These are phyloP conservation scores for Aphanocladium album DNA, from an alignment of 2,329 filamentous ascomycete species.

Conservation along the genomic window DNA sequence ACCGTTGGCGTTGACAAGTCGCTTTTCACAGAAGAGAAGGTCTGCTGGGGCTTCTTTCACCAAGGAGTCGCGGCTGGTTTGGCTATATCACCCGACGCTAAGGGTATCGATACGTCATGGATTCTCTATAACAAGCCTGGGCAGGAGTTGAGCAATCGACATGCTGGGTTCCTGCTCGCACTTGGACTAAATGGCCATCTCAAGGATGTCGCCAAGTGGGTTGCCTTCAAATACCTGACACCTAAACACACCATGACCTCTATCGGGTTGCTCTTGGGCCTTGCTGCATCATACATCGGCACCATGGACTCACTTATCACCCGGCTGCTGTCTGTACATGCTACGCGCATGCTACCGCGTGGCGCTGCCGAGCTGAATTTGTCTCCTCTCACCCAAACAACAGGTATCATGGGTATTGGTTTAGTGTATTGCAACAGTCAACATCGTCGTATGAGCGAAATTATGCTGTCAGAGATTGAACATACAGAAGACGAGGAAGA, in stretches of 20 bases:
- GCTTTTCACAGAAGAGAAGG: slow-evolving; percentile 89
- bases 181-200: slow-evolving; percentile 91
- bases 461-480: slow-evolving; percentile 97
- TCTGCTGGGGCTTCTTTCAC: slow-evolving; percentile 98
- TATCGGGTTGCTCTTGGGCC: slow-evolving; percentile 84
- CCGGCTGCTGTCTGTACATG: slow-evolving; percentile 87
- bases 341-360: slow-evolving; percentile 86
- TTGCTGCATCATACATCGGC: slow-evolving; percentile 89
- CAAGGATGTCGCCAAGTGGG: slow-evolving; percentile 93
- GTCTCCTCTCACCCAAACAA: slow-evolving; percentile 88
- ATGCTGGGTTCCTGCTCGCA: slow-evolving; percentile 88
- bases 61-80: slow-evolving; percentile 90
- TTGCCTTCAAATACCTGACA: slow-evolving; percentile 98
- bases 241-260: slow-evolving; percentile 99
- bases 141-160: slow-evolving; percentile 85
- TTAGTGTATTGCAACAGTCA: slow-evolving; percentile 91
- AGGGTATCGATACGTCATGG: slow-evolving; percentile 97
- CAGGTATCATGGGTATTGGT: slow-evolving; percentile 94
- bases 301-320: slow-evolving; percentile 98
- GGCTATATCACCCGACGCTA: slow-evolving; percentile 81
- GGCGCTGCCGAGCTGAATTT: slow-evolving; percentile 93
- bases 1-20: slow-evolving; percentile 89
- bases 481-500: slow-evolving; percentile 76
- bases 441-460: slow-evolving; percentile 96
- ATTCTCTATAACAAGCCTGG: slow-evolving; percentile 94